These are phyloP conservation scores for Neurospora terricola DNA, from an alignment of 495 filamentous ascomycete species.

Conservation along the genomic window DNA sequence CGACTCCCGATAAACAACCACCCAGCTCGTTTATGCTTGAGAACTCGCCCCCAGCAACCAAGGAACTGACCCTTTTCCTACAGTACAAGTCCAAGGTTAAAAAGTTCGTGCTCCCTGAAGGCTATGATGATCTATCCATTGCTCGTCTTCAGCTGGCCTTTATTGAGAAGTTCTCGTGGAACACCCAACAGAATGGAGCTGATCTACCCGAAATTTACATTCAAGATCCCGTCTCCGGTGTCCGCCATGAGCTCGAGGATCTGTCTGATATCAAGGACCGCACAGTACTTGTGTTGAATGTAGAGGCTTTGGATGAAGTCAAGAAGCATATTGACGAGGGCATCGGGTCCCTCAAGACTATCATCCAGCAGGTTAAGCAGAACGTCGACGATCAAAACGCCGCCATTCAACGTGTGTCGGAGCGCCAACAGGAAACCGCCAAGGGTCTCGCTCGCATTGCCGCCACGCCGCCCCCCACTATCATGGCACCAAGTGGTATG, in stretches of 20 bases:
- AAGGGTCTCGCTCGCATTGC: constrained; percentile 83
- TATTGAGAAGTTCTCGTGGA: constrained; percentile 99
- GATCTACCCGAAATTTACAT: constrained; percentile 97
- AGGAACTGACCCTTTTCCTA: constrained; percentile 89
- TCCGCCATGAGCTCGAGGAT: constrained; percentile 93
- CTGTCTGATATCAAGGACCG: constrained; percentile 91
- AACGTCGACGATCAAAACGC: constrained; percentile 70
- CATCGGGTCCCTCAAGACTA: constrained; percentile 62
- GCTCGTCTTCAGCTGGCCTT: constrained; percentile 90
- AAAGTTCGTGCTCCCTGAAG: constrained; percentile 83
- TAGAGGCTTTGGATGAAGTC: constrained; percentile 92
- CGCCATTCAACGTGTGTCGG: constrained; percentile 77
- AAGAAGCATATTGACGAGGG: constrained; percentile 94
- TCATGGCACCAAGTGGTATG: constrained; percentile 14
- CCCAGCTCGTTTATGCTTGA: constrained; percentile 31
- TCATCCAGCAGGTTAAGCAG: constrained; percentile 73
- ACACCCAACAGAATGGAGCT: constrained; percentile 83
- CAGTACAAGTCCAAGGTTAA: constrained; percentile 97
- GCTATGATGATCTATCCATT: constrained; percentile 71
- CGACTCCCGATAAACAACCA: constrained; percentile 32
- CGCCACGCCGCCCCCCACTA: constrained; percentile 47
- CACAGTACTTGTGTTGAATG: constrained; percentile 84
- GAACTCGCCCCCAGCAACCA: constrained; percentile 68
- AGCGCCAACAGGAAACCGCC: constrained; percentile 80
- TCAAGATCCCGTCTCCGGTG: constrained; percentile 87